Evolutionary conservation across 2,329 filamentous ascomycete species (phyloP), one percentile per base, ranked within the genome.

Genomic region (Penicillium psychrosexuale): DNA sequence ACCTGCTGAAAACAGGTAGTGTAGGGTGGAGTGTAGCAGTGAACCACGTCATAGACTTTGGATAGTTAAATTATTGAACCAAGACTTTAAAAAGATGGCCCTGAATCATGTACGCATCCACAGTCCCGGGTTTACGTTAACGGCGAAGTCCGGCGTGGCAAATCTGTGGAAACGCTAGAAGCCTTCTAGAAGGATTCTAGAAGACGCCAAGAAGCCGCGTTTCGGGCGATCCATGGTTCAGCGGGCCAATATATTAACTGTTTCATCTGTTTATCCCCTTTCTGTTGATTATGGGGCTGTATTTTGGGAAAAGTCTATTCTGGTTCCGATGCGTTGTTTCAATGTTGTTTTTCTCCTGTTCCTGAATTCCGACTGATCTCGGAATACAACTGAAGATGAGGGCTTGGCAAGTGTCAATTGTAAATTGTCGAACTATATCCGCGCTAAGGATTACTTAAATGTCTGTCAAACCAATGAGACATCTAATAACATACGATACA

Each of bases 131-230:
- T 9, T 17, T 27, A 37, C 30, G 12, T 7, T 28, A 8, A 51
- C 52, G 53, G 44, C 30, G 30, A 57, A 51, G 33, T 55, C 53
- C 47, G 53, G 51, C 42, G 49, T 58, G 56, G 57, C 61, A 56
- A 51, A 37, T 13, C 8, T 12, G 24, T 30, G 4, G 24, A 33
- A 33, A 34, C 61, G 54, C 69, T 66, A 70, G 68, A 71, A 69
- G 43, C 42, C 51, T 69, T 71, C 66, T 51, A 64, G 69, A 72
- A 72, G 40, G 30, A 47, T 66, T 68, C 60, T 62, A 42, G 68
- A 71, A 71, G 38, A 52, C 63, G 49, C 65, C 61, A 56, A 69
- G 61, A 66, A 65, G 46, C 33, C 51, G 24, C 3, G 33, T 54
- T 34, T 50, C n/a, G 38, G 27, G 8, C 27, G 8, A n/a, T 38